Evolutionary conservation across 805 yeast genomes (phyloP).

Genomic region (Zygotorulaspora chibaensis): DNA sequence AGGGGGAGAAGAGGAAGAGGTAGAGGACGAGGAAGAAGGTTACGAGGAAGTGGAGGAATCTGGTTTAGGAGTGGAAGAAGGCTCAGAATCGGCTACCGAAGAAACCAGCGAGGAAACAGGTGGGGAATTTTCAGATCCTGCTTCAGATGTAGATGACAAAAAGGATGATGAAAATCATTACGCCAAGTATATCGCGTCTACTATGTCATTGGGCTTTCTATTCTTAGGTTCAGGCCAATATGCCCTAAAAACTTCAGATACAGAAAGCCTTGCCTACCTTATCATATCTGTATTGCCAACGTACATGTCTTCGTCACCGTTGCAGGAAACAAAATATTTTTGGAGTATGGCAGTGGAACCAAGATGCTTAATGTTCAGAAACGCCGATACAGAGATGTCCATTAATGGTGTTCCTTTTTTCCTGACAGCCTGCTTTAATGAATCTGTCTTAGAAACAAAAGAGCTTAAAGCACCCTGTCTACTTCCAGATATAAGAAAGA

Average conservation of each 20-base stretch:
- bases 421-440: constrained; percentile 30
- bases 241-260: constrained; percentile 60
- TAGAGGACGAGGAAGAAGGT: constrained; percentile 1
- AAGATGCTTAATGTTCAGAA: constrained; percentile 73
- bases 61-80: neutral
- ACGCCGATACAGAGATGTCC: constrained; percentile 57
- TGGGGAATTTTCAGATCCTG: constrained; percentile 2
- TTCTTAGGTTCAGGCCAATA: constrained; percentile 92
- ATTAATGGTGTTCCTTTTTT: constrained; percentile 42
- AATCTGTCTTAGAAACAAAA: constrained; percentile 42
- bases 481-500: constrained; percentile 54
- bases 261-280: constrained; percentile 40
- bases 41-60: constrained; percentile 4
- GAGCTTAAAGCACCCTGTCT: constrained; percentile 57
- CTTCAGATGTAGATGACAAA: constrained; percentile 23
- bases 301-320: constrained; percentile 41
- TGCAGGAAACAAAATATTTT: constrained; percentile 83
- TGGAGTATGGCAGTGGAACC: constrained; percentile 85
- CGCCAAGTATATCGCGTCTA: constrained; percentile 73
- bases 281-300: constrained; percentile 72
- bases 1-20: constrained; percentile 7
- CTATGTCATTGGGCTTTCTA: constrained; percentile 79
- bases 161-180: constrained; percentile 38
- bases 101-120: constrained; percentile 6
- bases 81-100: neutral